These are phyloP conservation scores for Xerocomellus dryophilus DNA, from an alignment of 768 basidiomycete genomes.

Conservation along the genomic window DNA sequence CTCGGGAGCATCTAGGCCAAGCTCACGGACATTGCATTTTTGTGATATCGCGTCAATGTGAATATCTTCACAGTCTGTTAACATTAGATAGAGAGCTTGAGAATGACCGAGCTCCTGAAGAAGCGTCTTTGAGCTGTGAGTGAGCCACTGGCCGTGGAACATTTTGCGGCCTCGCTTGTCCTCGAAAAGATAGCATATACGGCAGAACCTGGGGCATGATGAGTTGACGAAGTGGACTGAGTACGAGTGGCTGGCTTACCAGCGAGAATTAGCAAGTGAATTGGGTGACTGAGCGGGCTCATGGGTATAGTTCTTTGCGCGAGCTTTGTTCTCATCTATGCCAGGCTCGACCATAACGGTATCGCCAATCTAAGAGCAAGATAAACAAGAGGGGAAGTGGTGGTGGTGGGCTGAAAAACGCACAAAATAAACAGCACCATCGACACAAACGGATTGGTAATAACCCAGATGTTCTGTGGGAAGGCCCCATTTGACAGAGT, in stretches of 20 bases:
- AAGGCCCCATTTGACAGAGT: conserved; percentile 34
- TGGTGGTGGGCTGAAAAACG: conserved; percentile 14
- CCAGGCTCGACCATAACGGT: conserved; percentile 63
- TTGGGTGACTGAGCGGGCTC: conserved; percentile 49
- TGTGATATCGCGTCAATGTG: conserved; percentile 53
- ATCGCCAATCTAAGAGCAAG: conserved; percentile 51
- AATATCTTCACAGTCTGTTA: conserved; percentile 54
- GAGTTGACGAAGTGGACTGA: background rate
- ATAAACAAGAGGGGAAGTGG: conserved; percentile 8
- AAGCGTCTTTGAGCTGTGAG: conserved; percentile 60
- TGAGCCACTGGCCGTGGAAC: conserved; percentile 72
- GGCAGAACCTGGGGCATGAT: conserved; percentile 56
- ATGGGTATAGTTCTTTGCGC: conserved; percentile 40
- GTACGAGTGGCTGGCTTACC: conserved; percentile 43
- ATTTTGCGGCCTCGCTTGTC: conserved; percentile 38
- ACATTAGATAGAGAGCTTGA: conserved; percentile 52
- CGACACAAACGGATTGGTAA: conserved; percentile 50
- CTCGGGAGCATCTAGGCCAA: conserved; percentile 44
- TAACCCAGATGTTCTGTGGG: conserved; percentile 26
- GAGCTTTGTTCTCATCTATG: conserved; percentile 40
- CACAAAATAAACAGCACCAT: conserved; percentile 57
- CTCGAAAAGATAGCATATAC: conserved; percentile 64
- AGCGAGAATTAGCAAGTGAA: conserved; percentile 52
- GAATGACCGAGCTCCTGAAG: conserved; percentile 67
- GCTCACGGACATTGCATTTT: conserved; percentile 50